These are phyloP conservation scores for Penicillium macrosclerotiorum DNA, from an alignment of 495 filamentous ascomycete species.

Conservation along the genomic window DNA sequence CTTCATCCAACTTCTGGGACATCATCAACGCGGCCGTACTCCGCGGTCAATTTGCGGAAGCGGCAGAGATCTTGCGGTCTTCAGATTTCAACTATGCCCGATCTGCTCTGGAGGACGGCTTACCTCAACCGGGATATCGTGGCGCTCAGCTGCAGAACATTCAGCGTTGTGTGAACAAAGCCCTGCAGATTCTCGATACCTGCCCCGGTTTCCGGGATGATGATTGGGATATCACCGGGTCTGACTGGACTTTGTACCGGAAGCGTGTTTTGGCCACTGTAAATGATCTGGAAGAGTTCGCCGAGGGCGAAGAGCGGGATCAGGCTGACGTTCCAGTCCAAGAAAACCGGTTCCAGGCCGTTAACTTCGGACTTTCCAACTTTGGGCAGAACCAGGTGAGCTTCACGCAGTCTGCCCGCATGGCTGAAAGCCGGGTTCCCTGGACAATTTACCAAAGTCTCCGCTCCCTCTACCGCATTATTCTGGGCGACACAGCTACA, in stretches of 20 bases:
- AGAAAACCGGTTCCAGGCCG: constrained; percentile 44
- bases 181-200: constrained; percentile 60
- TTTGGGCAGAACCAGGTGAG: constrained; percentile 32
- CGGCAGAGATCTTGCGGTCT: constrained; percentile 59
- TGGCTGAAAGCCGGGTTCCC: constrained; percentile 78
- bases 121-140: constrained; percentile 62
- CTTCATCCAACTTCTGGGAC: constrained; percentile 77
- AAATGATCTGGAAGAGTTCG: constrained; percentile 67
- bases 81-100: constrained; percentile 74
- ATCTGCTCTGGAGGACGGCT: constrained; percentile 54
- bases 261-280: constrained; percentile 63
- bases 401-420: constrained; percentile 62
- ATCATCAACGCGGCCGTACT: constrained; percentile 63
- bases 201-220: constrained; percentile 62
- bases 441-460: constrained; percentile 84
- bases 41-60: constrained; percentile 66
- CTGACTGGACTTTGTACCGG: constrained; percentile 77
- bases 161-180: constrained; percentile 62
- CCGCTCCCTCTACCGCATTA: constrained; percentile 67
- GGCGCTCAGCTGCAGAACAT: constrained; percentile 71
- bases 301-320: constrained; percentile 62
- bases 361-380: constrained; percentile 53
- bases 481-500: constrained; percentile 66
- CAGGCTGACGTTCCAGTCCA: constrained; percentile 23
- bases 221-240: constrained; percentile 74